Evolutionary conservation across 805 yeast genomes (phyloP).

Genomic region (Candida golubevii): DNA sequence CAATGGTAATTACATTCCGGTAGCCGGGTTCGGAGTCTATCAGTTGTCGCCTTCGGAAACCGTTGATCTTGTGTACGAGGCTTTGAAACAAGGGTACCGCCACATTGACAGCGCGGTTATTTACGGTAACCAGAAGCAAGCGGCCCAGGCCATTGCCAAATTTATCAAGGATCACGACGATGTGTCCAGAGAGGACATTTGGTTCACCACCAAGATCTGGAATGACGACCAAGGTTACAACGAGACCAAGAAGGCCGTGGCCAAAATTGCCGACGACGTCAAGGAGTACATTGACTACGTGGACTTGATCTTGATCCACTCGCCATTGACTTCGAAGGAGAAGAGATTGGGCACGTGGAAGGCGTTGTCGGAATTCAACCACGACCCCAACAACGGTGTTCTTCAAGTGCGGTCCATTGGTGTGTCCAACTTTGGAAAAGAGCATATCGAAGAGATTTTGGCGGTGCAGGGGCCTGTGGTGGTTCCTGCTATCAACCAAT

Average conservation of each 20-base stretch:
- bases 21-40: constrained; percentile 55
- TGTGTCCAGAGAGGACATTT: constrained; percentile 29
- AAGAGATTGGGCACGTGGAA: constrained; percentile 59
- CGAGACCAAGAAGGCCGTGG: constrained; percentile 55
- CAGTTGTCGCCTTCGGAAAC: constrained; percentile 37
- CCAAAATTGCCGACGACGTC: constrained; percentile 49
- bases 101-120: constrained; percentile 69
- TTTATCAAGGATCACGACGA: constrained; percentile 43
- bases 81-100: constrained; percentile 63
- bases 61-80: constrained; percentile 45
- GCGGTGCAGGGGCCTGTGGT: constrained; percentile 47
- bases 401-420: constrained; percentile 67
- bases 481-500: constrained; percentile 69
- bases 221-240: constrained; percentile 38
- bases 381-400: constrained; percentile 41
- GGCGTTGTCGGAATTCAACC: constrained; percentile 72
- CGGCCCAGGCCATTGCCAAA: constrained; percentile 52
- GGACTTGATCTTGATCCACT: constrained; percentile 44
- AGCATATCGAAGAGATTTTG: constrained; percentile 58
- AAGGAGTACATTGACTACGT: constrained; percentile 34
- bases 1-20: constrained; percentile 55
- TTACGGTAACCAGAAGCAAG: constrained; percentile 63
- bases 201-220: constrained; percentile 35
- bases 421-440: constrained; percentile 67
- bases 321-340: constrained; percentile 42